Percentiles rank a stretch among this genome's conserved stretches.
Evolutionary conservation across 164 flowering plant genomes (phyloP).

Genomic region (Chloranthus sessilifolius): DNA sequence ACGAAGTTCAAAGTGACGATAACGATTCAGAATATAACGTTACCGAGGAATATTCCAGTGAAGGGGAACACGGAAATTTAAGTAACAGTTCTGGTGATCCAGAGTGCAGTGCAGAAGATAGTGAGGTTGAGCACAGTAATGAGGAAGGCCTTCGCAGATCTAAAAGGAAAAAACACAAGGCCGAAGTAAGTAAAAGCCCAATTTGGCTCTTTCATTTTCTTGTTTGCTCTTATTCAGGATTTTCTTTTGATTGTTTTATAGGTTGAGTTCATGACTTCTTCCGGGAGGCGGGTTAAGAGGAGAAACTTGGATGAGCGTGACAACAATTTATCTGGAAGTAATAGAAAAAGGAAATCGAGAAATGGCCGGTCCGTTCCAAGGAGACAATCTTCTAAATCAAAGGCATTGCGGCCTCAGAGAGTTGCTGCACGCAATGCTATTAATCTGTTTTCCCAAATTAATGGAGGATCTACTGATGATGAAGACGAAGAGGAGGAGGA

Average conservation of each 20-base stretch:
- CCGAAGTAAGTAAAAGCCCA: constrained; percentile 54
- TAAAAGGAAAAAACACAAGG: constrained; percentile 62
- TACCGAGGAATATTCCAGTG: constrained; percentile 56
- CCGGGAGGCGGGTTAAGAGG: constrained; percentile 82
- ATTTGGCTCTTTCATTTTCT: constrained; percentile 6
- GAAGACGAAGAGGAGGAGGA: constrained; percentile 63
- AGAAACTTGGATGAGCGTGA: constrained; percentile 69
- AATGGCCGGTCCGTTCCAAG: constrained; percentile 34
- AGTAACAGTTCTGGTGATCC: constrained; percentile 41
- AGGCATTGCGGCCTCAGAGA: constrained; percentile 71
- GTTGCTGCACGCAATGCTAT: constrained; percentile 89
- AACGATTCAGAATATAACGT: constrained; percentile 76
- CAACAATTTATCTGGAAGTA: constrained; percentile 25
- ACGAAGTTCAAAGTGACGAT: constrained; percentile 58
- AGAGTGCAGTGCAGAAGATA: constrained; percentile 51
- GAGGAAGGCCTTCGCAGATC: constrained; percentile 56
- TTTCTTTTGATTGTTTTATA: constrained; percentile 22
- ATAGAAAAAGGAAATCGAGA: constrained; percentile 37
- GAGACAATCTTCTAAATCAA: constrained; percentile 47
- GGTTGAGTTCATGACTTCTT: constrained; percentile 69
- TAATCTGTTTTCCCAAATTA: constrained; percentile 50
- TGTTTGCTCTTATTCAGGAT: constrained; percentile 10
- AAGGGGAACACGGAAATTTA: constrained; percentile 51
- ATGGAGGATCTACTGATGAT: constrained; percentile 51
- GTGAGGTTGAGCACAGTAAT: constrained; percentile 37